These are phyloP conservation scores for Talaromyces stipitatus DNA, from an alignment of 495 filamentous ascomycete species.

Conservation along the genomic window DNA sequence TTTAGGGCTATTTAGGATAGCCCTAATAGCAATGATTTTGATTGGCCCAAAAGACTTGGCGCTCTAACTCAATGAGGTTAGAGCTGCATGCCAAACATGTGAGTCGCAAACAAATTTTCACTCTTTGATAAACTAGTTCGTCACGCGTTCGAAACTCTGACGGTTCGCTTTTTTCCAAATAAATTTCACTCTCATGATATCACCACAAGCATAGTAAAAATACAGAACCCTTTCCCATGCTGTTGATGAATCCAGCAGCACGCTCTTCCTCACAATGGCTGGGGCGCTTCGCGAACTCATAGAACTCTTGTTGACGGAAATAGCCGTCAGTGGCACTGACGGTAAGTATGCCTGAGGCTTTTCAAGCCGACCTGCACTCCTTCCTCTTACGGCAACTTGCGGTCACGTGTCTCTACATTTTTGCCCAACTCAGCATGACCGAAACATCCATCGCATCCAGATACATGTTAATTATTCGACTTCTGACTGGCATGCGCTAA, in stretches of 20 bases:
- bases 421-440: too few species aligned
- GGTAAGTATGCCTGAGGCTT: slow-evolving; percentile 45
- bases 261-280: slow-evolving; percentile 52
- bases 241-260: background rate
- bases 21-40: too few species aligned
- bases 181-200: too few species aligned
- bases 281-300: slow-evolving; percentile 62
- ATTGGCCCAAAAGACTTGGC: too few species aligned
- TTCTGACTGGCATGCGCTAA: slow-evolving; percentile 1
- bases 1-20: too few species aligned
- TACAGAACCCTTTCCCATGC: background rate
- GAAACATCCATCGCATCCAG: too few species aligned
- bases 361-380: background rate
- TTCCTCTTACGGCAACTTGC: slow-evolving; percentile 9
- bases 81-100: too few species aligned
- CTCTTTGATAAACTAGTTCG: background rate
- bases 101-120: too few species aligned
- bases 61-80: too few species aligned
- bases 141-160: slow-evolving; percentile 2
- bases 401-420: slow-evolving; percentile 2
- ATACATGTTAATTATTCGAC: background rate
- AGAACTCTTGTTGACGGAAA: slow-evolving; percentile 61
- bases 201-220: background rate
- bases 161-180: background rate
- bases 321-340: slow-evolving; percentile 59